These are phyloP conservation scores for Solanum gracilifrons DNA, from an alignment of 257 asterid species.

Conservation along the genomic window DNA sequence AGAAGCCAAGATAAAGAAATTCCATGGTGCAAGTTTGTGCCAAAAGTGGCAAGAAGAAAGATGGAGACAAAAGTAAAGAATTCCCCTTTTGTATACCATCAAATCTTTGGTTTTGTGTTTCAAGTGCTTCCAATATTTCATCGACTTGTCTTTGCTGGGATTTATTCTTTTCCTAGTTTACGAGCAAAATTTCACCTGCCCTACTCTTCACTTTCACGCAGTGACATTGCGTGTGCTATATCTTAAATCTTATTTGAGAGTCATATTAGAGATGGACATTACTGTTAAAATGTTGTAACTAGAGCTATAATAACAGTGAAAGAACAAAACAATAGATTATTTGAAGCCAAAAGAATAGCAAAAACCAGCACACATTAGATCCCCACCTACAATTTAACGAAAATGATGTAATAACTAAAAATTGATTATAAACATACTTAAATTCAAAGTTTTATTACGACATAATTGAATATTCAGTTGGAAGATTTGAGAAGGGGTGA, in stretches of 20 bases:
- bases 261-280: no score
- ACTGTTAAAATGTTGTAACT: not conserved
- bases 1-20: constrained; percentile 46
- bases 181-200: not conserved
- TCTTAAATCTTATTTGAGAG: not conserved
- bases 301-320: not conserved
- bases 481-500: not conserved
- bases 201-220: not conserved
- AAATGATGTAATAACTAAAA: no score
- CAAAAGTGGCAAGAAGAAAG: not conserved
- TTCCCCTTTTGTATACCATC: constrained; percentile 8
- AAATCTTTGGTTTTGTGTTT: constrained; percentile 11
- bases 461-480: not conserved
- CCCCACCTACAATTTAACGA: not conserved
- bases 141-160: not conserved
- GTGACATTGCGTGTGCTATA: not conserved
- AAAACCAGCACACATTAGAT: not conserved
- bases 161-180: constrained; percentile 14
- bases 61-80: constrained; percentile 42
- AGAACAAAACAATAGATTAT: not conserved
- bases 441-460: not conserved
- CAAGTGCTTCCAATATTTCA: not conserved
- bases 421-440: not conserved
- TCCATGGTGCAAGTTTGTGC: constrained; percentile 41
- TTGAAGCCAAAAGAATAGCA: not conserved